These are phyloP conservation scores for Syncephalastrum contaminatum DNA, from an alignment of 371 early-diverging fungal species.

Conservation along the genomic window DNA sequence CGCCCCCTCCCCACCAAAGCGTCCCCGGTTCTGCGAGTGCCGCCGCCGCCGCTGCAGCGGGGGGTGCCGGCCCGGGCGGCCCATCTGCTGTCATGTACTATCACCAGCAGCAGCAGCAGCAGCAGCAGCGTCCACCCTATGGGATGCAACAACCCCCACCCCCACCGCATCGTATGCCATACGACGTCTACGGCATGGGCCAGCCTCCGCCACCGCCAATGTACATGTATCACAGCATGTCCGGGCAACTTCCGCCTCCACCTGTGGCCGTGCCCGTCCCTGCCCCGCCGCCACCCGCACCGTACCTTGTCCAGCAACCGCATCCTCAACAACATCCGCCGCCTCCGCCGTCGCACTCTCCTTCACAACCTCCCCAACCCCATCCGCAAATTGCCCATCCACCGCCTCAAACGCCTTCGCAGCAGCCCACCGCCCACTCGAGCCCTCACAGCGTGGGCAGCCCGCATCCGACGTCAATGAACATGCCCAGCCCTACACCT, in stretches of 20 bases:
- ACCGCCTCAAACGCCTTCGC: neutral
- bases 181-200: conserved; percentile 39
- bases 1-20: conserved; percentile 9
- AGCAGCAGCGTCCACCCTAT: conserved; percentile 6
- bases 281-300: conserved; percentile 13
- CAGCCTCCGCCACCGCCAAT: conserved; percentile 30
- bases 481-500: conserved; percentile 18
- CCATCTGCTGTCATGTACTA: conserved; percentile 17
- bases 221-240: conserved; percentile 37
- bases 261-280: conserved; percentile 13
- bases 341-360: conserved; percentile 10
- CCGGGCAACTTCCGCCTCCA: conserved; percentile 12
- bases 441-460: conserved; percentile 7
- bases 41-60: no score
- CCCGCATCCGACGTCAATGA: conserved; percentile 11
- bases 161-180: conserved; percentile 19
- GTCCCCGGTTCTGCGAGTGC: conserved; percentile 3
- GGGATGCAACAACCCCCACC: conserved; percentile 9
- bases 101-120: conserved; percentile 18
- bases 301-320: conserved; percentile 1
- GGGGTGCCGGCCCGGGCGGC: no score
- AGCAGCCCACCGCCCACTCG: conserved; percentile 5
- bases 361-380: conserved; percentile 4
- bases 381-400: conserved; percentile 5
- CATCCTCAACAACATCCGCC: conserved; percentile 1